Conservation (phyloP, 768 basidiomycete species). For the Naematelia encephala region DNA sequence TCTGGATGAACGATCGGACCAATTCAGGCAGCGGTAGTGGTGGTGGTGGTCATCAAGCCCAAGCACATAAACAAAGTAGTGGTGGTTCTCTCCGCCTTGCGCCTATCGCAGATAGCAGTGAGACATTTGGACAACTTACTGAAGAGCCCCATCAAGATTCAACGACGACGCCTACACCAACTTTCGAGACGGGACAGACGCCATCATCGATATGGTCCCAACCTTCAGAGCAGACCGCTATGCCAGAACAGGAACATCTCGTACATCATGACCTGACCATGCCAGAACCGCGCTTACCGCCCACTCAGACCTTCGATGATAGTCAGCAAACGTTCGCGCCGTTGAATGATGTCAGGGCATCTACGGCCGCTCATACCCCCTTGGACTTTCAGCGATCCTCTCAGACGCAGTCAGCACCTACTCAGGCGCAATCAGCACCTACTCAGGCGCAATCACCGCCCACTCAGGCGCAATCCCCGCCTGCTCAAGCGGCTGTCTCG, state of each 20-base stretch:
- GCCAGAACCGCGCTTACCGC: not conserved
- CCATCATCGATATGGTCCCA: not conserved
- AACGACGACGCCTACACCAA: not conserved
- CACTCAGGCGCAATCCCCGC: not conserved
- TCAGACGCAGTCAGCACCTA: not conserved
- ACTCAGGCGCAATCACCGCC: not conserved
- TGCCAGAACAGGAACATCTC: not conserved
- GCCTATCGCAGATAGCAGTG: conserved; percentile 31
- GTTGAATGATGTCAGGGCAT: not conserved
- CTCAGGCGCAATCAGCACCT: not conserved
- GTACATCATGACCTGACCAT: not conserved
- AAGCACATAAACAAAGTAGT: conserved; percentile 28
- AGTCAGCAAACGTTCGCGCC: not conserved
- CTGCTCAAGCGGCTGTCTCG: not conserved
- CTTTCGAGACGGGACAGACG: not conserved
- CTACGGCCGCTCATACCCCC: not conserved
- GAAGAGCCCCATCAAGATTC: conserved; percentile 26
- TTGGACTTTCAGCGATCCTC: not conserved
- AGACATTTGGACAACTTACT: conserved; percentile 22
- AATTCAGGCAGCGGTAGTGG: conserved; percentile 3
- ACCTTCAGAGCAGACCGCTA: not conserved
- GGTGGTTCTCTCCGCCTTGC: conserved; percentile 30
- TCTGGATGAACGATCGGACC: not conserved
- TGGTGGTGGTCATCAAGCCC: not conserved
- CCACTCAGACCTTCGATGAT: not conserved